These are phyloP conservation scores for Glarea lozoyensis DNA, from an alignment of 495 filamentous ascomycete species.

Conservation along the genomic window DNA sequence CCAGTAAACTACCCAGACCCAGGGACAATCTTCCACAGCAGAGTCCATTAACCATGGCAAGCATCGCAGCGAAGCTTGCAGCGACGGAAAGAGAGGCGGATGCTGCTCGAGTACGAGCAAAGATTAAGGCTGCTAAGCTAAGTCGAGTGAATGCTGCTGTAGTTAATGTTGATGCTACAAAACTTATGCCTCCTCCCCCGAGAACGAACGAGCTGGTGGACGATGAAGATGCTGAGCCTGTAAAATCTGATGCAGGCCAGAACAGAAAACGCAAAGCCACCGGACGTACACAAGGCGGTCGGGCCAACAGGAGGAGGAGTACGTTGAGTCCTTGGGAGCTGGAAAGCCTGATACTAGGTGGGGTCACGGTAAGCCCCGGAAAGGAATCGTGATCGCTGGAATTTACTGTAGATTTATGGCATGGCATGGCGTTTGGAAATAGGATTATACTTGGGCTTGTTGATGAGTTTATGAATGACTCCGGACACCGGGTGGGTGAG, in stretches of 20 bases:
- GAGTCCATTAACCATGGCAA: slow-evolving; percentile 40
- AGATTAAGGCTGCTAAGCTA: slow-evolving; percentile 36
- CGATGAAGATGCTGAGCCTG: slow-evolving; percentile 32
- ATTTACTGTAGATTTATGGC: too few relatives aligned
- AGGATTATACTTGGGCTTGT: too few relatives aligned
- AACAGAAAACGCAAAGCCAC: slow-evolving; percentile 18
- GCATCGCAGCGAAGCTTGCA: slow-evolving; percentile 45
- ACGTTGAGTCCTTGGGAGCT: slow-evolving; percentile 67
- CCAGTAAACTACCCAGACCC: slow-evolving; percentile 16
- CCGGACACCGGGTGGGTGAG: too few relatives aligned
- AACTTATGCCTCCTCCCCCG: slow-evolving; percentile 7
- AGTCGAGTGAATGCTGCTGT: slow-evolving; percentile 13
- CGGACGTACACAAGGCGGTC: slow-evolving; percentile 12
- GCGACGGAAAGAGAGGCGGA: slow-evolving; percentile 48
- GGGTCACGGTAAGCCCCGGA: too few relatives aligned
- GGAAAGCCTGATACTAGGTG: slow-evolving; percentile 46
- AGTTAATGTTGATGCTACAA: slow-evolving; percentile 4
- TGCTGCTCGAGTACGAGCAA: slow-evolving; percentile 44
- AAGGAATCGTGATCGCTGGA: too few relatives aligned
- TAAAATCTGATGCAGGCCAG: slow-evolving; percentile 28
- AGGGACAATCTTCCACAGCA: slow-evolving; percentile 29
- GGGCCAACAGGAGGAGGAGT: slow-evolving; percentile 50
- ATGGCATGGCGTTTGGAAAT: too few relatives aligned
- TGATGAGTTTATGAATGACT: too few relatives aligned
- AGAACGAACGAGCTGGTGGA: too few relatives aligned